These are phyloP conservation scores for Fusarium proliferatum DNA, from an alignment of 2,329 filamentous ascomycete genomes.

Conservation along the genomic window DNA sequence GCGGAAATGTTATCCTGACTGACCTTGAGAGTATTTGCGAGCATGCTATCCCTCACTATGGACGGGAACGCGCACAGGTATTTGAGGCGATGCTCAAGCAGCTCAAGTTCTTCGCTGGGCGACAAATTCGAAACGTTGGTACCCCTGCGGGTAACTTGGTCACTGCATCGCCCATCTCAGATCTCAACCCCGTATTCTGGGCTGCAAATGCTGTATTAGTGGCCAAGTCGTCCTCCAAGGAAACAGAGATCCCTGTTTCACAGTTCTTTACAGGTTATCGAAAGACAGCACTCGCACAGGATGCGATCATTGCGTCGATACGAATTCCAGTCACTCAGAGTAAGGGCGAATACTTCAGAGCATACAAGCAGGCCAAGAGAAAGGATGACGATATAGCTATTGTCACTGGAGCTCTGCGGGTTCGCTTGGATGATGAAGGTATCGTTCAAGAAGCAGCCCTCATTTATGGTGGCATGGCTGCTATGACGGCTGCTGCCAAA, in stretches of 20 bases:
- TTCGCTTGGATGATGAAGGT: slow-evolving; percentile 76
- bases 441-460: slow-evolving; percentile 80
- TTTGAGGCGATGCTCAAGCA: slow-evolving; percentile 95
- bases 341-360: slow-evolving; percentile 84
- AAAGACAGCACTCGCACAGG: slow-evolving; percentile 79
- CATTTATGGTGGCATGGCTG: slow-evolving; percentile 95
- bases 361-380: slow-evolving; percentile 96
- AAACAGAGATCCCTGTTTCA: slow-evolving; percentile 89
- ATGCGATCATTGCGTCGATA: slow-evolving; percentile 88
- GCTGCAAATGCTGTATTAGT: slow-evolving; percentile 85
- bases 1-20: slow-evolving; percentile 91
- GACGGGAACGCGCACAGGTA: slow-evolving; percentile 75
- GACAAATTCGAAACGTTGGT: slow-evolving; percentile 97
- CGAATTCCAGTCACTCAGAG: slow-evolving; percentile 81
- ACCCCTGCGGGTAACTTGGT: slow-evolving; percentile 94
- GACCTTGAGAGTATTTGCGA: slow-evolving; percentile 89
- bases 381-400: slow-evolving; percentile 99
- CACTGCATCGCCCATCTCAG: slow-evolving; percentile 95
- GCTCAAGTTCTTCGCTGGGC: slow-evolving; percentile 91
- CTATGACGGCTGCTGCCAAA: slow-evolving; percentile 88
- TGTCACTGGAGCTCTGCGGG: slow-evolving; percentile 85
- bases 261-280: slow-evolving; percentile 94
- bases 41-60: slow-evolving; percentile 83
- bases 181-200: slow-evolving; percentile 93
- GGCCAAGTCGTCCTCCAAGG: slow-evolving; percentile 78